phyloP scores from a whole-genome alignment of 495 filamentous ascomycete genomes.

The Neurospora hispaniola region DNA sequence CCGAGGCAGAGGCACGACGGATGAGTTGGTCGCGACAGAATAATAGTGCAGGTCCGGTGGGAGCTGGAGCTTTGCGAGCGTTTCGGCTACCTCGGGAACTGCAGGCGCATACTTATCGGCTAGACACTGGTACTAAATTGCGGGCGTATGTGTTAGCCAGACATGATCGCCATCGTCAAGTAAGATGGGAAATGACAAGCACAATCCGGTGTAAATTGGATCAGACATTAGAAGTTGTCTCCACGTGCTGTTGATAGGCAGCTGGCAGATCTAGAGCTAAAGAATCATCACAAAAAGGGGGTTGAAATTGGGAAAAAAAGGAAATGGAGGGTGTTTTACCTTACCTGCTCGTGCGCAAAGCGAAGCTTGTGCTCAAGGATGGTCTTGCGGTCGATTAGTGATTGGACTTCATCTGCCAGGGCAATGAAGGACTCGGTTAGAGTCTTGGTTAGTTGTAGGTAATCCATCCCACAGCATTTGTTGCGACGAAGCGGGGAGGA shows the following conservation, averaged over 20 bases:
- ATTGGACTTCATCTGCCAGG: conserved; percentile 48
- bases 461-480: conserved; percentile 28
- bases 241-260: conserved; percentile 39
- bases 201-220: conserved; percentile 1
- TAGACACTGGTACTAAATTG: conserved; percentile 39
- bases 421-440: conserved; percentile 53
- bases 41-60: conserved; percentile 36
- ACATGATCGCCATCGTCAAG: conserved; percentile 1
- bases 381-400: conserved; percentile 42
- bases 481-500: not conserved
- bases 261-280: conserved; percentile 69
- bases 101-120: conserved; percentile 48
- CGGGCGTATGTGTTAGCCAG: conserved; percentile 9
- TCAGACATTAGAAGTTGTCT: conserved; percentile 34
- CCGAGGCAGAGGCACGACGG: conserved; percentile 40
- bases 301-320: conserved; percentile 4
- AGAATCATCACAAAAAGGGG: conserved; percentile 40
- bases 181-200: conserved; percentile 8
- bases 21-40: conserved; percentile 30
- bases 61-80: conserved; percentile 44
- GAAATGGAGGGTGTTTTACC: conserved; percentile 10
- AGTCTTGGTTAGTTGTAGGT: conserved; percentile 34
- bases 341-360: conserved; percentile 48
- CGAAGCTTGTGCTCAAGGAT: conserved; percentile 47
- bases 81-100: conserved; percentile 41